These are phyloP conservation scores for Candida vaughaniae DNA, from an alignment of 805 yeast genomes.

Conservation along the genomic window DNA sequence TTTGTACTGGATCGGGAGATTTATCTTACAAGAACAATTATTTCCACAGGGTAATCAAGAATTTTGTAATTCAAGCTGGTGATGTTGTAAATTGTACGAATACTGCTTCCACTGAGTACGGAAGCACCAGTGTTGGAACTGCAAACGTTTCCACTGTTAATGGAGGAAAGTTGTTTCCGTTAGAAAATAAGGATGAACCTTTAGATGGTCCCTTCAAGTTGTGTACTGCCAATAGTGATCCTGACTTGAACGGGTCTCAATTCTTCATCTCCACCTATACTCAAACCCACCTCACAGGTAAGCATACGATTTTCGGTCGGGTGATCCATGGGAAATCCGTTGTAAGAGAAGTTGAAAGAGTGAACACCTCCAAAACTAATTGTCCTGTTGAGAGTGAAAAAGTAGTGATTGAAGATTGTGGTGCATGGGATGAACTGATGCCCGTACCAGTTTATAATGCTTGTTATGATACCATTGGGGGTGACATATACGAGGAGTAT, in stretches of 20 bases:
- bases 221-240: slow-evolving; percentile 60
- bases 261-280: slow-evolving; percentile 71
- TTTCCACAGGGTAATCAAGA: slow-evolving; percentile 65
- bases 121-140: slow-evolving; percentile 28
- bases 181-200: slow-evolving; percentile 52
- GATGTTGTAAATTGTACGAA: slow-evolving; percentile 44
- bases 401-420: slow-evolving; percentile 57
- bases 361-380: slow-evolving; percentile 38
- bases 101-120: slow-evolving; percentile 16
- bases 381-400: slow-evolving; percentile 38
- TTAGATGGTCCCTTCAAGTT: slow-evolving; percentile 49
- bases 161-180: slow-evolving; percentile 39
- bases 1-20: slow-evolving; percentile 35
- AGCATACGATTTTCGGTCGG: slow-evolving; percentile 75
- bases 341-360: slow-evolving; percentile 61
- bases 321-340: slow-evolving; percentile 70
- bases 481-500: slow-evolving; percentile 71
- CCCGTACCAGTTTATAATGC: slow-evolving; percentile 62
- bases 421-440: slow-evolving; percentile 54
- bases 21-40: slow-evolving; percentile 40
- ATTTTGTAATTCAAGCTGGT: slow-evolving; percentile 72
- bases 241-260: slow-evolving; percentile 54
- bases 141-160: slow-evolving; percentile 28
- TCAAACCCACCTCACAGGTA: slow-evolving; percentile 71
- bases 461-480: slow-evolving; percentile 58